Conservation (phyloP, 2,329 filamentous ascomycete species). For the Calonectria ilicicola region DNA sequence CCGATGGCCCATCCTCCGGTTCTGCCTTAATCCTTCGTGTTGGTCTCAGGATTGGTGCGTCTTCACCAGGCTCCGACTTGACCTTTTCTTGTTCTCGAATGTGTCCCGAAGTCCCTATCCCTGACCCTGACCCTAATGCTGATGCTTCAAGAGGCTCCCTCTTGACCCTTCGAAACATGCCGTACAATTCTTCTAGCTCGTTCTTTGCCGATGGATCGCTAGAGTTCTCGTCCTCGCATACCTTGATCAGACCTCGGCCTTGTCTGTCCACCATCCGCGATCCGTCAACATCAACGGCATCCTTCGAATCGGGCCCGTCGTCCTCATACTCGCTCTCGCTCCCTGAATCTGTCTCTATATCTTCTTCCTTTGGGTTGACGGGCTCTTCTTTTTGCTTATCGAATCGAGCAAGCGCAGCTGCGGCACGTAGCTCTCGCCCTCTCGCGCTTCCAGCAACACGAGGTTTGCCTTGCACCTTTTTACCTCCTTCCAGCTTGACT, state of each 20-base stretch:
- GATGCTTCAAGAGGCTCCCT: conserved; percentile 28
- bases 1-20: not conserved
- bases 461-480: conserved; percentile 72
- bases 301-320: conserved; percentile 56
- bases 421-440: conserved; percentile 80
- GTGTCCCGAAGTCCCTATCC: not conserved
- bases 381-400: conserved; percentile 66
- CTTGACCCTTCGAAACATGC: conserved; percentile 47
- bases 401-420: conserved; percentile 81
- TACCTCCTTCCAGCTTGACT: conserved; percentile 75
- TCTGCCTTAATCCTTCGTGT: conserved; percentile 29
- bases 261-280: conserved; percentile 73
- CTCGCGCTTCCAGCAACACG: conserved; percentile 80
- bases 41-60: not conserved
- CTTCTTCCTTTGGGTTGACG: conserved; percentile 46
- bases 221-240: conserved; percentile 77
- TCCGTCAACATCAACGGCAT: conserved; percentile 74
- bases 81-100: not conserved
- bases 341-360: conserved; percentile 53
- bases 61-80: not conserved
- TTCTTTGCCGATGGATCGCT: conserved; percentile 57
- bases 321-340: conserved; percentile 64
- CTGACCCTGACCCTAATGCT: no score
- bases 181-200: conserved; percentile 75
- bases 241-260: conserved; percentile 76